These are phyloP conservation scores for Letharia lupina DNA, from an alignment of 495 filamentous ascomycete genomes.

Conservation along the genomic window DNA sequence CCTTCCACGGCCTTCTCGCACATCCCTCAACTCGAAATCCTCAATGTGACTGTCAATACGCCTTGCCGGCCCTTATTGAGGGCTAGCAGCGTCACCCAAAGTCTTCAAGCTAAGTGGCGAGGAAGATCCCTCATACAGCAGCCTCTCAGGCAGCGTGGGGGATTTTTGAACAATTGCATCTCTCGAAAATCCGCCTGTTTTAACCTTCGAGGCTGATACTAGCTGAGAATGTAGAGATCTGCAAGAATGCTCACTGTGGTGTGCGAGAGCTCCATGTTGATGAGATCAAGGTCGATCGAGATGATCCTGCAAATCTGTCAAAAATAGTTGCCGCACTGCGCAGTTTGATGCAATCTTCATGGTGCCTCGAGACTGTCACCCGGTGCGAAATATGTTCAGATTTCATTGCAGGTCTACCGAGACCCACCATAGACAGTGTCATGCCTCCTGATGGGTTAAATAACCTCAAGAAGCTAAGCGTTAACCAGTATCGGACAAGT, in stretches of 20 bases:
- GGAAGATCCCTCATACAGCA: not conserved
- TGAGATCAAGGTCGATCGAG: not conserved
- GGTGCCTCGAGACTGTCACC: not conserved
- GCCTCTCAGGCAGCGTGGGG: not conserved
- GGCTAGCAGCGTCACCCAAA: not conserved
- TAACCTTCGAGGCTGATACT: too few species aligned
- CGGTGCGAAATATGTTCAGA: too few species aligned
- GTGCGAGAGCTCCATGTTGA: not conserved
- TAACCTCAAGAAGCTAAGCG: not conserved
- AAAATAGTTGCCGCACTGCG: not conserved
- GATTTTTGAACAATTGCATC: not conserved
- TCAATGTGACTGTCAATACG: not conserved
- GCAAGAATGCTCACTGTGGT: not conserved
- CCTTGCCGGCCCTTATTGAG: not conserved
- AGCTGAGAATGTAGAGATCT: not conserved
- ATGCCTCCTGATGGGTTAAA: not conserved
- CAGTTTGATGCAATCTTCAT: not conserved
- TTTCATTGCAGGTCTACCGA: not conserved
- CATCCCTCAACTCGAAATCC: not conserved
- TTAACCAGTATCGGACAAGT: not conserved
- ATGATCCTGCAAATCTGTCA: too few species aligned
- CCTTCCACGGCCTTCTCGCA: not conserved
- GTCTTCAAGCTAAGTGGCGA: not conserved
- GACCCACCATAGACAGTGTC: not conserved
- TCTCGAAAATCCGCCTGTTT: not conserved